Conservation (phyloP, 2,329 filamentous ascomycete species). For the Passalora sequoiae region DNA sequence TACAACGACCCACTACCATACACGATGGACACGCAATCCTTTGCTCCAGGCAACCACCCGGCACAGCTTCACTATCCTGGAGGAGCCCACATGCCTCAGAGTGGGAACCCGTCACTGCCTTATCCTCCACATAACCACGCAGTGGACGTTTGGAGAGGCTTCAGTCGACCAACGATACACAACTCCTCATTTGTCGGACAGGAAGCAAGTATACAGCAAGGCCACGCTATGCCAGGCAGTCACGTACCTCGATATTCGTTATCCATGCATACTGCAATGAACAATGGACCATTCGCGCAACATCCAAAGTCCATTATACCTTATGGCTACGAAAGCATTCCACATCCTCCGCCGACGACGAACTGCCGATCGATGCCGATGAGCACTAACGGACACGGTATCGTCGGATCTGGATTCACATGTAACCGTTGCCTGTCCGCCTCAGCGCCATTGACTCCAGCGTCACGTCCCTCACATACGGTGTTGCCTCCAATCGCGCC, state of each 20-base stretch:
- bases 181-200: not conserved
- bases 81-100: not conserved
- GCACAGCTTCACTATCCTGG: not conserved
- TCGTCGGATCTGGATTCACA: not conserved
- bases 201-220: not conserved
- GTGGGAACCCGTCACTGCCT: not conserved
- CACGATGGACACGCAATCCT: not conserved
- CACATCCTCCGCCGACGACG: no score
- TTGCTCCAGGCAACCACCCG: not conserved
- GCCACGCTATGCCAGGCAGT: no score
- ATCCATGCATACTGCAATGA: no score
- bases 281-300: no score
- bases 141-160: not conserved
- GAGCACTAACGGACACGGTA: no score
- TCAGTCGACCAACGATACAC: not conserved
- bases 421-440: not conserved
- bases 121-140: not conserved
- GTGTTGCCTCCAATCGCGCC: slow-evolving; percentile 35
- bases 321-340: no score
- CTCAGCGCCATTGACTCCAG: not conserved
- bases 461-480: not conserved
- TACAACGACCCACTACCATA: not conserved
- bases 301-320: no score
- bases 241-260: no score
- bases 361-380: no score